These are phyloP conservation scores for Lobosporangium transversale DNA, from an alignment of 192 early-diverging fungal genomes.

Conservation along the genomic window DNA sequence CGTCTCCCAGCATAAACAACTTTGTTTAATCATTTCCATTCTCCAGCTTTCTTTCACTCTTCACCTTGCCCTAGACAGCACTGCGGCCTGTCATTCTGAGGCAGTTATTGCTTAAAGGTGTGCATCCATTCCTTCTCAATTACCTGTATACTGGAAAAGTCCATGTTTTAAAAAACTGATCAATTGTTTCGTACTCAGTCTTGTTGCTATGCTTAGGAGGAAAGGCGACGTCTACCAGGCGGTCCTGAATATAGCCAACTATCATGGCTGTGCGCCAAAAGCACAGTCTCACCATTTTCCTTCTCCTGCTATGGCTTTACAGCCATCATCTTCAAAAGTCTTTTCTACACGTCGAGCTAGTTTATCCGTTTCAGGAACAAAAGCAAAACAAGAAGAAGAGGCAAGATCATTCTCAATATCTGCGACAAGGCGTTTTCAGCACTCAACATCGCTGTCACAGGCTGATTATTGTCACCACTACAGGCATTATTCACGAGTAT, in stretches of 20 bases:
- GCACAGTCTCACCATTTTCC: not conserved
- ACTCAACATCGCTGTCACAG: not conserved
- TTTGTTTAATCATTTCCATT: too few relatives aligned
- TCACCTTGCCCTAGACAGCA: not conserved
- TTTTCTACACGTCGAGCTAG: not conserved
- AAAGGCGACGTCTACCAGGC: conserved; percentile 39
- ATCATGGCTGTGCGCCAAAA: not conserved
- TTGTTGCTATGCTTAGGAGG: conserved; percentile 43
- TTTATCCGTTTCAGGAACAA: too few relatives aligned
- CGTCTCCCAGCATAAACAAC: not conserved
- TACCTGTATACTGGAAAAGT: too few relatives aligned
- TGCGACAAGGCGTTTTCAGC: not conserved
- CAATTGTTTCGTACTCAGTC: not conserved
- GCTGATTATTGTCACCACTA: not conserved
- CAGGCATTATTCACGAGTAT: not conserved
- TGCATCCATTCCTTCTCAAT: too few relatives aligned
- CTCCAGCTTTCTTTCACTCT: too few relatives aligned
- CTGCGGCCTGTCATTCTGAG: not conserved
- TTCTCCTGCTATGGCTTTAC: not conserved
- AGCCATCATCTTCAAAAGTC: not conserved
- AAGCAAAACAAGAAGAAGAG: not conserved
- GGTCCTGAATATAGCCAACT: conserved; percentile 17
- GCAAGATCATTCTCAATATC: not conserved
- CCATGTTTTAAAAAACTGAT: too few relatives aligned
- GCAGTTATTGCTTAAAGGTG: not conserved